Conservation (phyloP, 2,329 filamentous ascomycete genomes). For the Colletotrichum sp. region DNA sequence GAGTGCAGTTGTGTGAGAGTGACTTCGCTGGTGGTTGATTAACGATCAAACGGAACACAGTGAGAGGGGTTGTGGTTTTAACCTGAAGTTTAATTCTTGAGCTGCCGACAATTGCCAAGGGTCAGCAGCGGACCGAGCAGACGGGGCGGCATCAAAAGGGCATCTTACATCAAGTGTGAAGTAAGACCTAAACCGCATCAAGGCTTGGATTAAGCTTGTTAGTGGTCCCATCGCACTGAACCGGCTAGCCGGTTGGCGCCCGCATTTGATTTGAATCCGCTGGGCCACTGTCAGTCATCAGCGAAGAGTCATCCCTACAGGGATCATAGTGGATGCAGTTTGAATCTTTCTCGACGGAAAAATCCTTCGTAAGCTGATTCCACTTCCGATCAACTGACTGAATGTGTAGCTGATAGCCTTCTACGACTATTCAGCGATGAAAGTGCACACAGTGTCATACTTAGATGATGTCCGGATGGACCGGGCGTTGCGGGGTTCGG, state of each 20-base stretch:
- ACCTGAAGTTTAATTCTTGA: neutral
- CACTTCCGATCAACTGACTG: neutral
- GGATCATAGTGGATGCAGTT: neutral
- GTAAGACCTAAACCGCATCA: neutral
- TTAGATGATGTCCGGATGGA: neutral
- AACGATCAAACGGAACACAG: neutral
- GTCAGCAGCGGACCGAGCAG: neutral
- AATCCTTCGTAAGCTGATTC: neutral
- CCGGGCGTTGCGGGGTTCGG: neutral
- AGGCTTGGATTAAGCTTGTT: neutral
- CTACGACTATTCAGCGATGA: neutral
- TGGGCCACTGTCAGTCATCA: neutral
- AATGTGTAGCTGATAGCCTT: neutral
- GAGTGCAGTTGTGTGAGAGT: neutral
- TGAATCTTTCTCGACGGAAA: no score
- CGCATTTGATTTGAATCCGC: neutral
- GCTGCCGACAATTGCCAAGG: neutral
- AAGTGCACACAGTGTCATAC: neutral
- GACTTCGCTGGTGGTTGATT: neutral
- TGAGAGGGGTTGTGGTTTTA: neutral
- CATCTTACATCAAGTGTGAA: neutral
- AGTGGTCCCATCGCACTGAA: neutral
- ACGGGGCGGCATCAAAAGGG: neutral
- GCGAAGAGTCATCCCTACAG: neutral
- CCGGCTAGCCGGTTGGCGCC: neutral